Evolutionary conservation across 2,329 filamentous ascomycete genomes (phyloP).

Genomic region (Teratosphaeria pseudoeucalypti): DNA sequence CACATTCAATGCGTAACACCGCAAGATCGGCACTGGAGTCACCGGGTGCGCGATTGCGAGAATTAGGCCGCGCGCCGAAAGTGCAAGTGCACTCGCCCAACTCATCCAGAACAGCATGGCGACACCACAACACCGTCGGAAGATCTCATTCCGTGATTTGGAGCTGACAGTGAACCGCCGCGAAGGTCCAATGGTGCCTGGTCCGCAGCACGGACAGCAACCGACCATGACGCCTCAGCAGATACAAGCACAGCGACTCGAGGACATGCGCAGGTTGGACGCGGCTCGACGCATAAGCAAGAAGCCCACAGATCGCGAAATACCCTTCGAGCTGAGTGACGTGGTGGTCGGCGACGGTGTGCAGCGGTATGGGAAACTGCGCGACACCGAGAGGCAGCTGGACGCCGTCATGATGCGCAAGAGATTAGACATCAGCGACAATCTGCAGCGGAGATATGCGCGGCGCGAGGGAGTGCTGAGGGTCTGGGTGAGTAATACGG

Average conservation of each 20-base stretch:
- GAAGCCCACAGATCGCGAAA: conserved; percentile 89
- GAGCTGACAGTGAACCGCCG: conserved; percentile 32
- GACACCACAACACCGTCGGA: conserved; percentile 16
- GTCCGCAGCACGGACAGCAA: conserved; percentile 28
- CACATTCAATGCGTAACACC: background rate
- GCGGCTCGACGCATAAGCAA: conserved; percentile 66
- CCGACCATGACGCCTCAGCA: conserved; percentile 29
- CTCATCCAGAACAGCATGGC: background rate
- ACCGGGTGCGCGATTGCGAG: background rate
- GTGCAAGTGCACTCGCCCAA: background rate
- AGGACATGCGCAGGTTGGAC: conserved; percentile 36
- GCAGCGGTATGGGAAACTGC: conserved; percentile 69
- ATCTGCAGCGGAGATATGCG: conserved; percentile 51
- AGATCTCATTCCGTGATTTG: conserved; percentile 40
- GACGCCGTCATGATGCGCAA: conserved; percentile 94
- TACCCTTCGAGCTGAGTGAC: conserved; percentile 75
- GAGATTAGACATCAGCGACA: conserved; percentile 79
- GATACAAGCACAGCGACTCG: conserved; percentile 36
- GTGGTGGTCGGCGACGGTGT: conserved; percentile 73
- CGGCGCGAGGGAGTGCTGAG: conserved; percentile 63
- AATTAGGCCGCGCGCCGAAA: background rate
- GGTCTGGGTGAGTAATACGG: conserved; percentile 91
- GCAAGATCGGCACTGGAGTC: background rate
- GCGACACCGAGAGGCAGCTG: conserved; percentile 76
- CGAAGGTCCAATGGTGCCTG: conserved; percentile 33